A percentile compares a stretch with the other conserved stretches of the same genome.
Evolutionary conservation across 2,329 filamentous ascomycete species (phyloP).

Genomic region (Fusarium sp.): DNA sequence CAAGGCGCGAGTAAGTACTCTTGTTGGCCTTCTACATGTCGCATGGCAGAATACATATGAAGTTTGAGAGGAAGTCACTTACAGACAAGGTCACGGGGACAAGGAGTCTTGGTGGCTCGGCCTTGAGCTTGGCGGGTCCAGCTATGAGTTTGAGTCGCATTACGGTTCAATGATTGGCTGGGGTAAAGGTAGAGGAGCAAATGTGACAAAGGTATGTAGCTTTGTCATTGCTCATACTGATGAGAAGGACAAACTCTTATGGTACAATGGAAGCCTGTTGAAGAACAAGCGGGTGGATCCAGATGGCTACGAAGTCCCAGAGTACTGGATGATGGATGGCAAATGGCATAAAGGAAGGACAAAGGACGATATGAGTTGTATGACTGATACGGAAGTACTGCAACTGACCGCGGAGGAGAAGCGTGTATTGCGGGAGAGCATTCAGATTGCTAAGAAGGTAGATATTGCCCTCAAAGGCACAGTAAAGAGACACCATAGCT

Average conservation of each 20-base stretch:
- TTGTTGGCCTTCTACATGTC: conserved; percentile 53
- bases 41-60: conserved; percentile 55
- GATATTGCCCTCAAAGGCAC: not conserved
- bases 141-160: conserved; percentile 53
- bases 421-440: conserved; percentile 8
- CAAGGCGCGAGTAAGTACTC: conserved; percentile 48
- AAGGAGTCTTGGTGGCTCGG: conserved; percentile 60
- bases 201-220: conserved; percentile 47
- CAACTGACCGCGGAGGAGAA: conserved; percentile 6
- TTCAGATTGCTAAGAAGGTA: conserved; percentile 18
- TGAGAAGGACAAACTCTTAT: conserved; percentile 48
- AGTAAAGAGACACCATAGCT: not conserved
- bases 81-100: conserved; percentile 54
- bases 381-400: conserved; percentile 37
- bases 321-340: conserved; percentile 53
- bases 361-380: conserved; percentile 51
- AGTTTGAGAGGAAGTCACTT: conserved; percentile 53
- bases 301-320: conserved; percentile 47
- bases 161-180: conserved; percentile 55
- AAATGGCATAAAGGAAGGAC: conserved; percentile 48
- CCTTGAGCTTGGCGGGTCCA: conserved; percentile 51
- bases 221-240: conserved; percentile 55
- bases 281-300: conserved; percentile 50
- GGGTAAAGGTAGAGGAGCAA: conserved; percentile 8
- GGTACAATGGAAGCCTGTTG: conserved; percentile 56